Percentiles rank a stretch among this genome's conserved stretches.
These are phyloP conservation scores for Penicillium pulvis DNA, from an alignment of 495 filamentous ascomycete genomes.

Conservation along the genomic window DNA sequence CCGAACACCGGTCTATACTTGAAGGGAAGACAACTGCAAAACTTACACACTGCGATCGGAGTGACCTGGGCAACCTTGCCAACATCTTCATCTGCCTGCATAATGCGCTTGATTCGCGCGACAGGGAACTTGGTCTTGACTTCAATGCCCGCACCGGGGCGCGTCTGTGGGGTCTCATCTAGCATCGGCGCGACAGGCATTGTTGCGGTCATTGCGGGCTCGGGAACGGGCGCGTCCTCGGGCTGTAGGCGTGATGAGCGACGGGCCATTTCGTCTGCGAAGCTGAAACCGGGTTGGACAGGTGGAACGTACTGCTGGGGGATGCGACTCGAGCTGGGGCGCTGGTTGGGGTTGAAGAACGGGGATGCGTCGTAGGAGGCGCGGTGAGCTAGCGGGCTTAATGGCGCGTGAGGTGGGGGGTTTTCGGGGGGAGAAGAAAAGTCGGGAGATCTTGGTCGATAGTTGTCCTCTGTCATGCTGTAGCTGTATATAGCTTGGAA, in stretches of 20 bases:
- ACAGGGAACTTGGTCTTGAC: conserved; percentile 97
- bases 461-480: conserved; percentile 35
- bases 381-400: conserved; percentile 39
- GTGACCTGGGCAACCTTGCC: conserved; percentile 98
- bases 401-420: conserved; percentile 35
- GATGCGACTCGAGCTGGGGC: conserved; percentile 27
- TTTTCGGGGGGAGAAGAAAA: conserved; percentile 25
- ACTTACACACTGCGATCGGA: conserved; percentile 85
- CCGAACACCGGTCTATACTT: not conserved
- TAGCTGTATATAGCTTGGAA: conserved; percentile 2
- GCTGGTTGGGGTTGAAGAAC: conserved; percentile 41
- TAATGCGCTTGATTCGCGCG: conserved; percentile 97
- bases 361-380: conserved; percentile 48
- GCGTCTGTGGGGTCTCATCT: conserved; percentile 24
- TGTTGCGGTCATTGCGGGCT: conserved; percentile 24
- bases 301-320: conserved; percentile 43
- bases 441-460: conserved; percentile 34
- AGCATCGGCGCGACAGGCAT: conserved; percentile 37
- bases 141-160: conserved; percentile 54
- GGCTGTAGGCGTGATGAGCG: conserved; percentile 47
- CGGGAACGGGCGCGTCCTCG: conserved; percentile 31
- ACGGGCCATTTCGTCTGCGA: conserved; percentile 46
- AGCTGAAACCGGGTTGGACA: conserved; percentile 20
- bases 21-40: not conserved
- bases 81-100: conserved; percentile 99